Evolutionary conservation across 1,284 basidiomycete genomes (phyloP).

Genomic region (Coriolopsis trogii): DNA sequence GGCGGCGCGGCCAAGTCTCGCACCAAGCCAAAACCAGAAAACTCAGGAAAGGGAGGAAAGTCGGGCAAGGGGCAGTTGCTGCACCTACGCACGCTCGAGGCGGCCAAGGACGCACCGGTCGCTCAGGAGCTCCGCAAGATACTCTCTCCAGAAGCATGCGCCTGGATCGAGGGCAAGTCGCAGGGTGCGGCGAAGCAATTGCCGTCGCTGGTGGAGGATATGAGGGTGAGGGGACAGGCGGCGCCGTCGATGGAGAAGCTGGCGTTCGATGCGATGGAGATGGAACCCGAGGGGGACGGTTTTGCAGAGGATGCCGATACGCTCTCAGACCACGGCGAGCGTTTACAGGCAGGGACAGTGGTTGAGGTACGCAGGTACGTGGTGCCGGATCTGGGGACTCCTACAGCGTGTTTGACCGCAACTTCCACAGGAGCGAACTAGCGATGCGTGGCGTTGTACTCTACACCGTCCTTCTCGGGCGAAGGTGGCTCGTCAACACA

Average conservation of each 20-base stretch:
- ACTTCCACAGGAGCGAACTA: conserved; percentile 4
- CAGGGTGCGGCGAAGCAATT: neutral
- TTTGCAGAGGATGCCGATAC: conserved; percentile 1
- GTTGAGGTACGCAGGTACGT: conserved; percentile 63
- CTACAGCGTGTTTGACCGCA: neutral
- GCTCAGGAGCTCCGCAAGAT: conserved; percentile 10
- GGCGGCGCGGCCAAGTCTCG: too few relatives aligned
- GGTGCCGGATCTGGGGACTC: neutral
- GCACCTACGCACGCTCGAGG: too few relatives aligned
- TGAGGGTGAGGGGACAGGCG: too few relatives aligned
- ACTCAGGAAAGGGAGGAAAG: too few relatives aligned
- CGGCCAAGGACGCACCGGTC: neutral
- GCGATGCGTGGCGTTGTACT: conserved; percentile 16
- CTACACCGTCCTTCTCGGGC: conserved; percentile 26
- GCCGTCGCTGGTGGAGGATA: too few relatives aligned
- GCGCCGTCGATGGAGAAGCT: conserved; percentile 11
- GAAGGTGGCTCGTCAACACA: conserved; percentile 40
- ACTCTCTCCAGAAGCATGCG: conserved; percentile 17
- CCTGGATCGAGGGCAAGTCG: conserved; percentile 12
- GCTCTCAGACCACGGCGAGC: neutral
- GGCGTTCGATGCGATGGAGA: conserved; percentile 6
- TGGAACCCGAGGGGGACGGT: neutral
- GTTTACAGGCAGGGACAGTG: conserved; percentile 50
- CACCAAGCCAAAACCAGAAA: too few relatives aligned
- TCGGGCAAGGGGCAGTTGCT: too few relatives aligned